These are phyloP conservation scores for Rhodotorula mucilaginosa DNA, from an alignment of 1,284 basidiomycete species.

Conservation along the genomic window DNA sequence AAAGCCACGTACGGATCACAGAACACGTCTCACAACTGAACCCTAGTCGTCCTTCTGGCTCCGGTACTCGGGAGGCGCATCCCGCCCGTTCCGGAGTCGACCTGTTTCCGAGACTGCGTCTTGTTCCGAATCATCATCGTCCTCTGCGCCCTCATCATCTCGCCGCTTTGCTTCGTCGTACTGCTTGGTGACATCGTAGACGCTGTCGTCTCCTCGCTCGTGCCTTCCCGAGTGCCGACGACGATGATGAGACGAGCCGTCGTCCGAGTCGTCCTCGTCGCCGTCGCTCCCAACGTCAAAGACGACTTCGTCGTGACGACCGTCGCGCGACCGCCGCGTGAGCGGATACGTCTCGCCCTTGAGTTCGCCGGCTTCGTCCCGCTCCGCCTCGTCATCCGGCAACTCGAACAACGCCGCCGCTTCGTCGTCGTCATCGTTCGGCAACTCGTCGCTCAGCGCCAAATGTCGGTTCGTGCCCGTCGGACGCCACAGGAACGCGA, in stretches of 20 bases:
- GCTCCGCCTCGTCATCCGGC: conserved; percentile 56
- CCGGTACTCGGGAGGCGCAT: conserved; percentile 14
- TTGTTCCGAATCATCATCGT: not conserved
- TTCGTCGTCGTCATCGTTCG: conserved; percentile 82
- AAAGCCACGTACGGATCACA: no score
- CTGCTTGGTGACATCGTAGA: conserved; percentile 25
- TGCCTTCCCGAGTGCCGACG: conserved; percentile 11
- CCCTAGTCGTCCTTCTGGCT: conserved; percentile 10
- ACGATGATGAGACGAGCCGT: conserved; percentile 42
- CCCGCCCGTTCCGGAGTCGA: not conserved
- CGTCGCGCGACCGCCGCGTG: conserved; percentile 30
- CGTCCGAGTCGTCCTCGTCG: conserved; percentile 40
- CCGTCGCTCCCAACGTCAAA: conserved; percentile 78
- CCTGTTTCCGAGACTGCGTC: no score
- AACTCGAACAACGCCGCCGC: conserved; percentile 66
- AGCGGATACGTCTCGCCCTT: conserved; percentile 42
- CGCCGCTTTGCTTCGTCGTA: not conserved
- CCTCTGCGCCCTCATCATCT: not conserved
- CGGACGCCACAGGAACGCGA: conserved; percentile 91
- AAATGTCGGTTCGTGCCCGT: conserved; percentile 87
- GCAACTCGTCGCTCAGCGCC: conserved; percentile 78
- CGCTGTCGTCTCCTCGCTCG: conserved; percentile 4
- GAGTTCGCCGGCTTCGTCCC: conserved; percentile 48
- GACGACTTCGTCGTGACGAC: conserved; percentile 60
- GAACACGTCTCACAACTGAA: no score